Percentiles rank a stretch among this genome's conserved stretches.
phyloP scores from a whole-genome alignment of 129 eudicot genomes.

The Silybum marianum region DNA sequence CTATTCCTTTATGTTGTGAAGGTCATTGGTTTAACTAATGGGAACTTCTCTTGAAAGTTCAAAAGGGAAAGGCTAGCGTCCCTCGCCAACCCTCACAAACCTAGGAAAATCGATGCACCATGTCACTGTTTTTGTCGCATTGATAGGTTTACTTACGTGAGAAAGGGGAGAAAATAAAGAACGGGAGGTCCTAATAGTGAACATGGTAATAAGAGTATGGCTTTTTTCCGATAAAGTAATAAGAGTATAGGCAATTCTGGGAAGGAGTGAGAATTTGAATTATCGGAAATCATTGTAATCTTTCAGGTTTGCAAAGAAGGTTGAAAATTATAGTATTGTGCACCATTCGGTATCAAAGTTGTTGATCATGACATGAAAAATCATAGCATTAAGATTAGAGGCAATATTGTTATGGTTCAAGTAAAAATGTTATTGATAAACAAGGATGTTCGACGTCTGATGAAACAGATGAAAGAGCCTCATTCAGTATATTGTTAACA shows the following conservation, averaged over 20 bases:
- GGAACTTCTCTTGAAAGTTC: not conserved
- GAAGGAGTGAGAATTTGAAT: not conserved
- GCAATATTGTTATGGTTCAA: too few relatives aligned
- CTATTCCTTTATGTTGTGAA: not conserved
- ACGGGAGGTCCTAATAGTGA: not conserved
- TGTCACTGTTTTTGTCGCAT: not conserved
- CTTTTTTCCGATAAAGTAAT: not conserved
- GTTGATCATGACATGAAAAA: too few relatives aligned
- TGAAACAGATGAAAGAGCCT: too few relatives aligned
- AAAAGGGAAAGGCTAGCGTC: not conserved
- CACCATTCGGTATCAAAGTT: too few relatives aligned
- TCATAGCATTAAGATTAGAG: too few relatives aligned
- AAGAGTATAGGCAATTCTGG: not conserved
- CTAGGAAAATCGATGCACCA: not conserved
- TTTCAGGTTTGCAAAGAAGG: too few relatives aligned
- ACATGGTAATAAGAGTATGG: not conserved
- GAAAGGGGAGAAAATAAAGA: not conserved
- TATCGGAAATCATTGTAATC: too few relatives aligned
- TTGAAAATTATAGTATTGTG: too few relatives aligned
- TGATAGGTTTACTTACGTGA: not conserved
- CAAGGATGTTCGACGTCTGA: too few relatives aligned
- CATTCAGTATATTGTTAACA: too few relatives aligned
- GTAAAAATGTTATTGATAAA: too few relatives aligned
- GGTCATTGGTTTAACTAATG: not conserved
- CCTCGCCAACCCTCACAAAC: not conserved